Conservation (phyloP, 345 rosid genomes). For the Lepidium aucheri region DNA sequence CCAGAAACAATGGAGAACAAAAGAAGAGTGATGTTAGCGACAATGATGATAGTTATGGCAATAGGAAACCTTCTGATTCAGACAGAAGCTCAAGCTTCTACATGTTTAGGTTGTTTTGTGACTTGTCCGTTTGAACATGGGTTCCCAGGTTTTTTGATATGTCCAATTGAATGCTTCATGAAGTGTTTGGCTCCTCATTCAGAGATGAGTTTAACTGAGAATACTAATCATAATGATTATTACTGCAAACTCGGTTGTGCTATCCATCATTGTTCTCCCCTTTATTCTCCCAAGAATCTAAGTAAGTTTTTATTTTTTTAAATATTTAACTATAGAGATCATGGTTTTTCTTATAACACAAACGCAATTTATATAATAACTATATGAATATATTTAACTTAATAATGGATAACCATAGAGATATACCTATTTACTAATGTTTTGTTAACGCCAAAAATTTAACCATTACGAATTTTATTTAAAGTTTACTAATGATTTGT, state of each 20-base stretch:
- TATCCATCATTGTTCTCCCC: not conserved
- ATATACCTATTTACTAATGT: not conserved
- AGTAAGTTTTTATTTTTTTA: not conserved
- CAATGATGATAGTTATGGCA: not conserved
- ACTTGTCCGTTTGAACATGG: not conserved
- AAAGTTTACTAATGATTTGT: not conserved
- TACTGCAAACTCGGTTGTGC: conserved; percentile 23
- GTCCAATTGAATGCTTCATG: conserved; percentile 11
- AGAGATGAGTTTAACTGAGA: not conserved
- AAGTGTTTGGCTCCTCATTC: conserved; percentile 12
- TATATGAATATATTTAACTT: not conserved
- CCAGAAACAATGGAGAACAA: too few relatives aligned
- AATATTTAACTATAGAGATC: too few relatives aligned
- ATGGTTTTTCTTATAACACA: too few relatives aligned
- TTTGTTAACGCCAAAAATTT: not conserved
- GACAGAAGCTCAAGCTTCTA: conserved; percentile 11
- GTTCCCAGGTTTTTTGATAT: not conserved
- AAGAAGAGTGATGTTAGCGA: not conserved
- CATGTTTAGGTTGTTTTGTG: conserved; percentile 8
- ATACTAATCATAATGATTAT: not conserved
- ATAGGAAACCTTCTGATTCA: conserved; percentile 7
- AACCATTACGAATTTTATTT: not conserved
- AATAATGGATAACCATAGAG: not conserved
- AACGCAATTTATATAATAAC: not conserved
- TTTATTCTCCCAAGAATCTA: conserved; percentile 9